Evolutionary conservation across 371 early-diverging fungal species (phyloP).

Genomic region (Smittium culicis): DNA sequence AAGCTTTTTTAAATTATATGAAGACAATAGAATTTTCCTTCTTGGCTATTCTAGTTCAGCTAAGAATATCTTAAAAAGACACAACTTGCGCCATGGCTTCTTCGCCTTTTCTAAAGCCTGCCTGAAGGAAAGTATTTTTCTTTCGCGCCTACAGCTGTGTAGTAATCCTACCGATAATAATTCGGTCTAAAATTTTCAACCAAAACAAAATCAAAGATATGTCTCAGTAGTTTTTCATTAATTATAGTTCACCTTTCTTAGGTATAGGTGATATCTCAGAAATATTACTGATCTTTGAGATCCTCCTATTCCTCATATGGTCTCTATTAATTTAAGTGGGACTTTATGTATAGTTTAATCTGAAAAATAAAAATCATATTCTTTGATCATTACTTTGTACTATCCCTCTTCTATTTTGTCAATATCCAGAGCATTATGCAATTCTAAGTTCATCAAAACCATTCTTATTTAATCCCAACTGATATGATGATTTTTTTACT

Average conservation of each 20-base stretch:
- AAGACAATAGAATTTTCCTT: background rate
- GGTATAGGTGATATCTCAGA: background rate
- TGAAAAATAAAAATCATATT: background rate
- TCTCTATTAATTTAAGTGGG: background rate
- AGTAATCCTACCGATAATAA: background rate
- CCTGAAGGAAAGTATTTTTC: background rate
- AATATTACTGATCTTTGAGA: background rate
- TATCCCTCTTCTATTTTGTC: background rate
- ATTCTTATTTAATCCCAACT: background rate
- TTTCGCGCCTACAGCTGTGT: background rate
- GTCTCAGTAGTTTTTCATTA: background rate
- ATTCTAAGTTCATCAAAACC: background rate
- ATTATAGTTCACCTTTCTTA: background rate
- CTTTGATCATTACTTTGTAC: background rate
- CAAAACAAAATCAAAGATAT: background rate
- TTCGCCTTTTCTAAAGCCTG: background rate
- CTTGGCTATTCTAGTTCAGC: background rate
- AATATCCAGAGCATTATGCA: background rate
- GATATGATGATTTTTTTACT: background rate
- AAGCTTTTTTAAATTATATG: background rate
- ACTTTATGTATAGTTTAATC: background rate
- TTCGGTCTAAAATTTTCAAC: background rate
- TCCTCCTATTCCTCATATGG: background rate
- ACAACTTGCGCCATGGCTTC: slow-evolving; percentile 2
- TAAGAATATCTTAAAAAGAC: background rate